Base-by-base conservation (phyloP, 2,329 filamentous ascomycete species). In the Verticillium tricorpus region DNA sequence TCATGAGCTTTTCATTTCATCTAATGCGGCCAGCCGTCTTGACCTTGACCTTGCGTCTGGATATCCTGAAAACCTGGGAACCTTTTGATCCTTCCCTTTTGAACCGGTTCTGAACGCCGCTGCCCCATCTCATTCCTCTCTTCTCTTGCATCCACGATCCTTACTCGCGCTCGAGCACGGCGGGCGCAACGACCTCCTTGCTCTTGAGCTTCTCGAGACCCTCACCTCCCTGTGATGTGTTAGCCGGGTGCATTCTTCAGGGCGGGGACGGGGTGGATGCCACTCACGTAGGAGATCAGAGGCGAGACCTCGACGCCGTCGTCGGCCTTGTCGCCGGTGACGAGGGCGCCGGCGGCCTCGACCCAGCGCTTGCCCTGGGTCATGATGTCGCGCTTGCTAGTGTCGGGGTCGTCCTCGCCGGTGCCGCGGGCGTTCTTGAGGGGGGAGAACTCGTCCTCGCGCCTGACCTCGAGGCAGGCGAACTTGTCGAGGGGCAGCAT, bases 361-460 rank as follows among this genome's bases (percentile, higher is more conserved):
- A 91, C 80, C 93, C 95, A 99, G 70, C 91, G 88, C 77, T 88
- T 87, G 55, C 95, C 95, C 78, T 98, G 95, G 56, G 83, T 80
- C 87, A 97, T 89, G 73, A 98, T 96, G 74, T 98, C 92, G 67
- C 82, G 83, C 78, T 89, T 92, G 82, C 93, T 97, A 58, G 95
- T 99, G 68, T 97, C 93, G 12, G 92, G 91, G 75, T 97, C 92
- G 73, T 99, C 95, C 78, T 97, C 91, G 35, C 91, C 92, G 50
- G 91, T 93, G 60, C 93, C 92, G 65, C 82, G 84, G 37, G 83
- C 85, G 73, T 99, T 99, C 88, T 99, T 99, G 68, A 99, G 81
- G 5, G 95, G 95, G 32, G 93, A 97, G 81, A 99, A 99, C 79
- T 99, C 95, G 69, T 99, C 95, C 80, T 97, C 93, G 64, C 95